Percentiles rank a stretch among this genome's conserved stretches.
Conservation (phyloP, 805 yeast genomes). For the Candida easanensis region DNA sequence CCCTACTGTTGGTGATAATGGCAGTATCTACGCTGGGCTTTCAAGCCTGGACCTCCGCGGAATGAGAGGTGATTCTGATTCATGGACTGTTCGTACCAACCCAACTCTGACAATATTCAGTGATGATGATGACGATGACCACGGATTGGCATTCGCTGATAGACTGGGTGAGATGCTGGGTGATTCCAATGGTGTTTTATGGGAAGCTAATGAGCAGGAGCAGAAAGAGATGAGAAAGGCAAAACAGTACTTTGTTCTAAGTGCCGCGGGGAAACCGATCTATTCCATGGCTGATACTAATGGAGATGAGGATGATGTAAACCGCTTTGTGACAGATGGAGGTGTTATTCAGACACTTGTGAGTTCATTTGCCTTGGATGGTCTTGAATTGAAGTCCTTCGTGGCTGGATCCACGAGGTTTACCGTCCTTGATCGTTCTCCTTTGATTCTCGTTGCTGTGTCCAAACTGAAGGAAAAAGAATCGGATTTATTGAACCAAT, state of each 20-base stretch:
- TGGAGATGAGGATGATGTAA: conserved; percentile 51
- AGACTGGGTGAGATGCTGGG: conserved; percentile 26
- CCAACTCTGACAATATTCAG: conserved; percentile 31
- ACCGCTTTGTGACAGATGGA: conserved; percentile 56
- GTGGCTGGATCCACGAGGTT: conserved; percentile 50
- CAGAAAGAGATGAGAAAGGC: conserved; percentile 13
- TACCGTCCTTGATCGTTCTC: conserved; percentile 59
- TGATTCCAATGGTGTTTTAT: conserved; percentile 17
- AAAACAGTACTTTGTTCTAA: conserved; percentile 76
- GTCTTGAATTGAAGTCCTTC: conserved; percentile 44
- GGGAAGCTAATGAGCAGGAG: conserved; percentile 13
- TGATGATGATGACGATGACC: conserved; percentile 21
- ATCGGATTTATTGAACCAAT: conserved; percentile 54
- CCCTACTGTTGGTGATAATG: not conserved
- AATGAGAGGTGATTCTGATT: conserved; percentile 9
- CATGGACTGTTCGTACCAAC: conserved; percentile 24
- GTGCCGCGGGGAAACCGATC: conserved; percentile 87
- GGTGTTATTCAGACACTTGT: conserved; percentile 81
- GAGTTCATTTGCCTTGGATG: conserved; percentile 55
- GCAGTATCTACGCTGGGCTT: not conserved
- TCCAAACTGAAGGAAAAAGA: conserved; percentile 54
- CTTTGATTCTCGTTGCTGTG: conserved; percentile 72
- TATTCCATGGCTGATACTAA: conserved; percentile 48
- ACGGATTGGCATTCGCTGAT: conserved; percentile 15
- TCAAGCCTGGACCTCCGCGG: conserved; percentile 2